Evolutionary conservation across 2,329 filamentous ascomycete genomes (phyloP), one percentile per base, ranked within the genome.

Genomic region (Ambrosiella xylebori): DNA sequence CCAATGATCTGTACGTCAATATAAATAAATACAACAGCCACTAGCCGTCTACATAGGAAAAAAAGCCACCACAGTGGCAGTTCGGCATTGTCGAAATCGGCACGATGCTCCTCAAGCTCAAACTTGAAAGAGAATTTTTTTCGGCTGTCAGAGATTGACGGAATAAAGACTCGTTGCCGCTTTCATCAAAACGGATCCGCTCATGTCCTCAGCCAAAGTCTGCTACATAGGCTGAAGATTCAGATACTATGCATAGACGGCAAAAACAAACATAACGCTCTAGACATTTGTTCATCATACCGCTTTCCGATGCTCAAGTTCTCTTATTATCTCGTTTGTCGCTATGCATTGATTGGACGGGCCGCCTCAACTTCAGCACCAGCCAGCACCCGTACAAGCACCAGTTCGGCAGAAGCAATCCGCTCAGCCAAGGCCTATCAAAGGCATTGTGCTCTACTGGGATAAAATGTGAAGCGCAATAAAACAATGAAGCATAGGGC

Each of bases 281-380:
- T 27, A 51, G 27, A 51, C 47, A 36, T 19, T 51, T 51, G 47
- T 8, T 37, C 27, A 36, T 36, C 47, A 51, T 51, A 36, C 47
- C 27, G 15, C 13, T 19, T 19, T n/a, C 47, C 17, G 27, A 51
- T 51, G 27, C 47, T 36, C 47, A 27, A 27, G 5, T 3, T 36
- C 12, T 11, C 19, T 41, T 38, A 54, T 54, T 54, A 54, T 54
- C 52, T 54, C 52, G 52, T 54, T 54, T 54, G 52, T 54, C 8
- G 8, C 11, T 54, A 54, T 54, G 52, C 52, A 54, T 54, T 54
- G 37, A 54, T 54, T 54, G 52, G 52, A 54, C 37, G 52, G 38
- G 38, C 52, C 52, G 52, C 38, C 8, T 54, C 37, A 54, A 36
- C n/a, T 44, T 54, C 52, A 54, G 52, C 52, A 54, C 52, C 52